A percentile compares a stretch with the other conserved stretches of the same genome.
These are phyloP conservation scores for Tieghemostelium lacteum DNA, from an alignment of 78 protist species.

Conservation along the genomic window DNA sequence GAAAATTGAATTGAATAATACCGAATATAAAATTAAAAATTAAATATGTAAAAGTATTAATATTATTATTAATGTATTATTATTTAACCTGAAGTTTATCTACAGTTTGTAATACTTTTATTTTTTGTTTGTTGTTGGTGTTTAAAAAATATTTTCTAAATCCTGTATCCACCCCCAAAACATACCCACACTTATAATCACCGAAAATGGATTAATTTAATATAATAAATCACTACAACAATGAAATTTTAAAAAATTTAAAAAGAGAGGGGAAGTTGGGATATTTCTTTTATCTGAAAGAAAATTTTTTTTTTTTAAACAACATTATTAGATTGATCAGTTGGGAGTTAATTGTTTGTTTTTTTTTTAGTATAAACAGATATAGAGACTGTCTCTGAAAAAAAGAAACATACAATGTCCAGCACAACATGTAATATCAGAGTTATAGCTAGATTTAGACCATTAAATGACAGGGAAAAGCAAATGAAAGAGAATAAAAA, in stretches of 20 bases:
- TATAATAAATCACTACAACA: not conserved
- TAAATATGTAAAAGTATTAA: no score
- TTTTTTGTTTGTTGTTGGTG: not conserved
- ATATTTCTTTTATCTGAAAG: not conserved
- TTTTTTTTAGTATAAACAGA: not conserved
- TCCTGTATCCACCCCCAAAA: not conserved
- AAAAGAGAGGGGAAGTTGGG: no score
- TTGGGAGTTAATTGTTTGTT: no score
- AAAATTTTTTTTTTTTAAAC: not conserved
- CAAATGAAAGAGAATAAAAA: not conserved
- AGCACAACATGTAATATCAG: no score
- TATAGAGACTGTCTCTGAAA: no score
- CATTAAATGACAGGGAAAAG: slow-evolving; percentile 47
- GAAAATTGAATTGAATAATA: slow-evolving; percentile 31
- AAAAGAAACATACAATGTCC: not conserved
- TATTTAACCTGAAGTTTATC: no score
- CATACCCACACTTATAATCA: not conserved
- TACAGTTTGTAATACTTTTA: not conserved
- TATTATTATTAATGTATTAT: no score
- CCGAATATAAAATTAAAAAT: slow-evolving; percentile 53
- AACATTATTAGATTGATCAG: not conserved
- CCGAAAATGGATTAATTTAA: not conserved
- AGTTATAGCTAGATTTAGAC: slow-evolving; percentile 74
- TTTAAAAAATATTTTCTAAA: not conserved
- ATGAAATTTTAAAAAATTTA: no score